phyloP scores from a whole-genome alignment of 176 grass and related monocot genomes.

The Dendrocalamus sinicus region DNA sequence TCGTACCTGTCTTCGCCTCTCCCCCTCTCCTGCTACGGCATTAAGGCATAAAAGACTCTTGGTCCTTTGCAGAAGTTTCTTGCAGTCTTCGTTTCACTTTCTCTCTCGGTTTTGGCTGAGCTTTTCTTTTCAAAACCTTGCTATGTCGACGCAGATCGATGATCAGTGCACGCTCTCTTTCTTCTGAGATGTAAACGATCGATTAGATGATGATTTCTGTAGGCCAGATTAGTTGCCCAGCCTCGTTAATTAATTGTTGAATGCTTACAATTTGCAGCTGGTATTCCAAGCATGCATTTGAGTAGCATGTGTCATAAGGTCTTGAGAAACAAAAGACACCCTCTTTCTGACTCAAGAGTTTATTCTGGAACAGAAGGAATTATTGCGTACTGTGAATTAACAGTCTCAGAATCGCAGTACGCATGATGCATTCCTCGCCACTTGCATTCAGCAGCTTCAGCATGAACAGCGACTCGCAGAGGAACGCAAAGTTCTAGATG shows the following conservation, averaged over 20 bases:
- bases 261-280: not conserved
- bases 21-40: not conserved
- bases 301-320: not conserved
- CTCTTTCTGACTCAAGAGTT: not conserved
- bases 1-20: not conserved
- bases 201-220: not conserved
- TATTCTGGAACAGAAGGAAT: not conserved
- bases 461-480: not conserved
- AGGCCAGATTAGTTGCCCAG: not conserved
- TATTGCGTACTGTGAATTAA: conserved; percentile 13
- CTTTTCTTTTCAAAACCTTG: not conserved
- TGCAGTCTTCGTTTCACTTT: not conserved
- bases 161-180: not conserved
- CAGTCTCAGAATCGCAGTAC: not conserved
- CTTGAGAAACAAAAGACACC: not conserved
- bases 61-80: not conserved
- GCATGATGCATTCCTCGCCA: not conserved
- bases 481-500: not conserved
- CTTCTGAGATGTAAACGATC: not conserved
- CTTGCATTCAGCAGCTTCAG: conserved; percentile 1
- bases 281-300: not conserved
- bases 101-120: not conserved
- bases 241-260: not conserved
- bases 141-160: not conserved
- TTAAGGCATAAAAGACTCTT: not conserved